Conservation (phyloP, 352 stramenopile species). For the Pythium graminicola region DNA sequence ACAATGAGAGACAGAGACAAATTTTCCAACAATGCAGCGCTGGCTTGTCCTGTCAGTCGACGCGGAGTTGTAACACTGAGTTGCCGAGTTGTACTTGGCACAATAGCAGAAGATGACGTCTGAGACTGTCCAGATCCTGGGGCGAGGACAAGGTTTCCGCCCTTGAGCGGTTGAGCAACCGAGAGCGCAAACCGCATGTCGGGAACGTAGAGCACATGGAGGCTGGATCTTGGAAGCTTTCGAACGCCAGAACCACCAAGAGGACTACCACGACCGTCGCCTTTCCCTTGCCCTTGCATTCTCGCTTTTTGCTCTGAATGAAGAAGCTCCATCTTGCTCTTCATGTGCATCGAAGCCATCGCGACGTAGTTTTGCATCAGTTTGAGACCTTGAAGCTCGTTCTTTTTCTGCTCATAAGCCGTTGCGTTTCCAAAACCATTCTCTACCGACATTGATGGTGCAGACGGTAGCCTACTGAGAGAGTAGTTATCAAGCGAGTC, state of each 20-base stretch:
- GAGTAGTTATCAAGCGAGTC: slow-evolving; percentile 63
- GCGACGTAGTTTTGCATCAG: slow-evolving; percentile 86
- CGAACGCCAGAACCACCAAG: slow-evolving; percentile 5
- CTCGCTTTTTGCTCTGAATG: slow-evolving; percentile 71
- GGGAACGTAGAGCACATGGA: slow-evolving; percentile 30
- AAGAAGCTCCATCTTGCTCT: slow-evolving; percentile 80
- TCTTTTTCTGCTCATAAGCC: slow-evolving; percentile 62
- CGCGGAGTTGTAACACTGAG: slow-evolving; percentile 13
- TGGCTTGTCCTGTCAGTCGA: slow-evolving; percentile 14
- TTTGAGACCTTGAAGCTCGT: slow-evolving; percentile 71
- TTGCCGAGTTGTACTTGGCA: slow-evolving; percentile 19
- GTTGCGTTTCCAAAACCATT: slow-evolving; percentile 10
- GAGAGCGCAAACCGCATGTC: slow-evolving; percentile 35
- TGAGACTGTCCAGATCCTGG: slow-evolving; percentile 15
- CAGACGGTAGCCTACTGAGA: slow-evolving; percentile 12
- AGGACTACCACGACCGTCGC: slow-evolving; percentile 12
- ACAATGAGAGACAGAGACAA: slow-evolving; percentile 68
- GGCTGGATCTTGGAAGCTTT: slow-evolving; percentile 22
- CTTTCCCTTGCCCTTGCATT: slow-evolving; percentile 40
- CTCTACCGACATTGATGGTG: slow-evolving; percentile 6
- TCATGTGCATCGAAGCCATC: slow-evolving; percentile 86
- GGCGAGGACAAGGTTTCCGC: slow-evolving; percentile 11
- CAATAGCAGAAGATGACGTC: slow-evolving; percentile 21
- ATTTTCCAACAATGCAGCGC: slow-evolving; percentile 51
- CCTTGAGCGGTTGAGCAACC: slow-evolving; percentile 23